A percentile compares a stretch with the other conserved stretches of the same genome.
These are phyloP conservation scores for Guyanaporus albipodus DNA, from an alignment of 768 basidiomycete genomes.

Conservation along the genomic window DNA sequence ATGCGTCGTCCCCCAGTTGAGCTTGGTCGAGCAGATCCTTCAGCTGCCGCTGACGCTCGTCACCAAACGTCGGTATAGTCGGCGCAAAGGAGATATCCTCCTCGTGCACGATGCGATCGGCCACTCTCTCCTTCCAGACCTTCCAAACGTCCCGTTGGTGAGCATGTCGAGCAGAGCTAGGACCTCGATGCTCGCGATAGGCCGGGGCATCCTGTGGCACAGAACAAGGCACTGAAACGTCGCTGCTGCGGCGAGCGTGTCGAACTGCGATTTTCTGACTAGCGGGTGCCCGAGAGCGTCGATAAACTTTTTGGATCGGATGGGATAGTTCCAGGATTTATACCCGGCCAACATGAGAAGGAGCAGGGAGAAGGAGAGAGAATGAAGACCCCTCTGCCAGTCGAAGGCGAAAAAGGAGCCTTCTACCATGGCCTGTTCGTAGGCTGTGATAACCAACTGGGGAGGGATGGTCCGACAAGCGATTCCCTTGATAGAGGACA, in stretches of 20 bases:
- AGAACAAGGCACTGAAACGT: not conserved
- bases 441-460: not conserved
- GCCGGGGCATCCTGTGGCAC: not conserved
- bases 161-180: not conserved
- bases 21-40: not conserved
- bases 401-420: not conserved
- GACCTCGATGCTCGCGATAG: not conserved
- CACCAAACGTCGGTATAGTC: not conserved
- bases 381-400: not conserved
- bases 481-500: too few relatives aligned
- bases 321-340: not conserved
- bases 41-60: not conserved
- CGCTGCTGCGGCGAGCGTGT: not conserved
- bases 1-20: not conserved
- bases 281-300: not conserved
- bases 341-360: not conserved
- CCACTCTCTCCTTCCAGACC: slow-evolving; percentile 1
- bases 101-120: slow-evolving; percentile 1
- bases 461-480: not conserved
- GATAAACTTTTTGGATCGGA: not conserved
- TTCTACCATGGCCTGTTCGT: not conserved
- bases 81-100: not conserved
- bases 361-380: not conserved
- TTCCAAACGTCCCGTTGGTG: not conserved
- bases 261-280: not conserved